Evolutionary conservation across 2,329 filamentous ascomycete genomes (phyloP).

Genomic region (Colletotrichum sp.): DNA sequence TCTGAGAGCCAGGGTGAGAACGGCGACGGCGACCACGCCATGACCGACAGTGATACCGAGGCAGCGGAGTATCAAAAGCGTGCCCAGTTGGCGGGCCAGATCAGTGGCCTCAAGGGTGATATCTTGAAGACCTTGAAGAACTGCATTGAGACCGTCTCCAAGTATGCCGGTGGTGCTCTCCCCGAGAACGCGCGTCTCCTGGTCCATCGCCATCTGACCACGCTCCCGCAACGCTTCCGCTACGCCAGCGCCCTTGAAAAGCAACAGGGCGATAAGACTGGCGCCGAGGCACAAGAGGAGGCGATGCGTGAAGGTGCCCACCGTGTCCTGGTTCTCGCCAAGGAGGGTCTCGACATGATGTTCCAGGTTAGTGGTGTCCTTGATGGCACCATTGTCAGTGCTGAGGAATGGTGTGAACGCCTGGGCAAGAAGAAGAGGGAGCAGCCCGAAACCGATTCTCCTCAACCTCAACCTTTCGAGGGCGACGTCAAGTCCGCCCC

Average conservation of each 20-base stretch:
- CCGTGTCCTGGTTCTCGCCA: conserved; percentile 82
- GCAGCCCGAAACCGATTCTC: conserved; percentile 25
- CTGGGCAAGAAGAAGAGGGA: conserved; percentile 57
- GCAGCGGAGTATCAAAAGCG: conserved; percentile 40
- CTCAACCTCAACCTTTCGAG: conserved; percentile 27
- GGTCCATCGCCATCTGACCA: conserved; percentile 83
- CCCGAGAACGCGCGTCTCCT: conserved; percentile 87
- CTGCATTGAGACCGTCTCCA: conserved; percentile 84
- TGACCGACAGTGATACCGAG: conserved; percentile 23
- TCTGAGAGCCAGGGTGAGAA: not conserved
- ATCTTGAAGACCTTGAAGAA: conserved; percentile 81
- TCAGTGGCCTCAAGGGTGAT: conserved; percentile 71
- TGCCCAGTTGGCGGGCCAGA: conserved; percentile 61
- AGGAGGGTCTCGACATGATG: conserved; percentile 94
- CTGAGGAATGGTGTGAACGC: conserved; percentile 88
- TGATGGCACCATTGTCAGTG: conserved; percentile 86
- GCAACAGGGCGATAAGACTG: conserved; percentile 33
- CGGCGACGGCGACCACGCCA: conserved; percentile 27
- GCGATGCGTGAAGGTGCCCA: conserved; percentile 67
- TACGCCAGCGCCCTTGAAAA: conserved; percentile 63
- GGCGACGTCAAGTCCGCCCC: conserved; percentile 30
- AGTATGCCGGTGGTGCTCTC: conserved; percentile 88
- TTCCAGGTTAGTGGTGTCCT: conserved; percentile 86
- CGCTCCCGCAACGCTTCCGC: conserved; percentile 82
- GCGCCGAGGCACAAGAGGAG: conserved; percentile 38